phyloP scores from a whole-genome alignment of 352 stramenopile species.

The Saprolegnia diclina region DNA sequence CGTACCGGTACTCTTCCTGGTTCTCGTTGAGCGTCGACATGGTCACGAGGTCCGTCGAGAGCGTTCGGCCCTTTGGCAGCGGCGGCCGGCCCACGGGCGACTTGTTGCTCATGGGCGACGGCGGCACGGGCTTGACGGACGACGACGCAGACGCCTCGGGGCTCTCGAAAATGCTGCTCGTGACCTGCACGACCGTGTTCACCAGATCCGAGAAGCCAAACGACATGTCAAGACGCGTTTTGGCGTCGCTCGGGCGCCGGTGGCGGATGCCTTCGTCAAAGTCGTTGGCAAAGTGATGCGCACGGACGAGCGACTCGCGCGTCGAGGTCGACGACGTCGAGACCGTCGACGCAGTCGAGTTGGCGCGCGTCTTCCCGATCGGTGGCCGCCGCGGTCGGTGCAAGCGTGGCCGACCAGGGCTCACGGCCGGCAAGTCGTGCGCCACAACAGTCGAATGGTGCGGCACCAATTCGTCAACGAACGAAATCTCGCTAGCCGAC shows the following conservation, averaged over 20 bases:
- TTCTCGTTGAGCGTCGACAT: constrained; percentile 16
- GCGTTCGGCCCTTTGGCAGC: constrained; percentile 16
- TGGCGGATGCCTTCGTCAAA: constrained; percentile 12
- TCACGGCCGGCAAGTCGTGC: constrained; percentile 5
- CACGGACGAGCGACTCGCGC: not conserved
- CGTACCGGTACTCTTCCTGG: constrained; percentile 22
- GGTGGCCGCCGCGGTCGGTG: not conserved
- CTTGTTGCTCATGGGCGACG: not conserved
- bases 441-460: not conserved
- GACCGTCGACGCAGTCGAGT: not conserved
- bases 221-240: not conserved
- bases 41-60: constrained; percentile 3
- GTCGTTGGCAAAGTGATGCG: constrained; percentile 33
- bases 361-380: not conserved
- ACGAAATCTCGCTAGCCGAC: constrained; percentile 14
- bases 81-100: constrained; percentile 19
- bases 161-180: constrained; percentile 21
- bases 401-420: constrained; percentile 5
- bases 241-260: constrained; percentile 19
- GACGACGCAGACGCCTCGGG: constrained; percentile 25
- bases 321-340: not conserved
- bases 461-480: constrained; percentile 29
- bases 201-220: constrained; percentile 11
- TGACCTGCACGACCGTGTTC: constrained; percentile 13
- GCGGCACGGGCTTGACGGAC: not conserved